Evolutionary conservation across 2,329 filamentous ascomycete species (phyloP), one percentile per base, ranked within the genome.

Genomic region (Diaporthe sp.): DNA sequence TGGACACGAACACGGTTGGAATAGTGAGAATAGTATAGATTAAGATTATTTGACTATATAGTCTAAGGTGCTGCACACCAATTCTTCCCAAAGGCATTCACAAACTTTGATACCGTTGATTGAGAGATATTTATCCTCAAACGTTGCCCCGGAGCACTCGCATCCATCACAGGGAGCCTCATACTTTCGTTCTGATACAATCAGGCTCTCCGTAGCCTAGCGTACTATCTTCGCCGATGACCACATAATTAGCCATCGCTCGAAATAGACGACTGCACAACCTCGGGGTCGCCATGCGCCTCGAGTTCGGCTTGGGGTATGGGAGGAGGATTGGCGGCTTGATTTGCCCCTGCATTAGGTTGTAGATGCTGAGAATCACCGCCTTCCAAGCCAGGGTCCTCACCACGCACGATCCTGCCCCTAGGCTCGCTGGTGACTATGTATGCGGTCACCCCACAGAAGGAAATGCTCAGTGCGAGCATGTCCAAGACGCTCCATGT

Each of bases 401-500:
- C 34, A 25, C 7, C 22, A 4, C 6, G 34, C 28, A 2, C 12
- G 42, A 28, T 17, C 58, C 22, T 61, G 37, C 37, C 37, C n/a
- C 34, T 25, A 10, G 58, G 37, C 12, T 42, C 58, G 25, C 22
- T 42, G 13, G 22, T 42, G 12, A 42, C 28, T 25, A 61, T 61
- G 12, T 42, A 28, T 17, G 37, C 37, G 5, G 58, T 22, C 25
- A 25, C 13, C 25, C 22, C 58, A 13, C 58, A 61, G 22, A 61
- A 42, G 34, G 34, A 61, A 37, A 61, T 37, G 42, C 58, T 28
- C 5, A 61, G 37, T 19, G 58, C 58, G 17, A 61, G 37, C 37
- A 61, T 17, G 58, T 61, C 58, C n/a, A 61, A 25, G n/a, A 61
- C 58, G 58, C 37, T 61, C 37, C 37, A 61, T 3, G 58, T 61